Percentiles rank a stretch among this genome's conserved stretches.
Evolutionary conservation across 331 rosid genomes (phyloP).

Genomic region (Acacia pycnantha): DNA sequence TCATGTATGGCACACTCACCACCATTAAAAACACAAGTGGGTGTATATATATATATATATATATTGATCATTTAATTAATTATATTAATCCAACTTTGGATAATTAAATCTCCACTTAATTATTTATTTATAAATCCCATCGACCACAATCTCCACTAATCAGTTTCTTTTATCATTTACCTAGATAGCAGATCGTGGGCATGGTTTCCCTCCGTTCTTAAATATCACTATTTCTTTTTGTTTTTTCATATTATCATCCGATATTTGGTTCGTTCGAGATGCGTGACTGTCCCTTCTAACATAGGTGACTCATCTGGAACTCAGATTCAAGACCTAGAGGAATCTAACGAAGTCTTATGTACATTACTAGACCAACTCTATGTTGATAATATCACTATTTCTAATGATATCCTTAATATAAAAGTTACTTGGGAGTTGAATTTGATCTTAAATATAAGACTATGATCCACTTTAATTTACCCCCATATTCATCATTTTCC

Average conservation of each 20-base stretch:
- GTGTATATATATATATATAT: neutral
- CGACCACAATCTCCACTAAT: neutral
- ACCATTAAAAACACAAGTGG: neutral
- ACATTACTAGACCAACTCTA: too few relatives aligned
- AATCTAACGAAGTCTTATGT: too few relatives aligned
- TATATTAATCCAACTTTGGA: neutral
- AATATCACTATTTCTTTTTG: neutral
- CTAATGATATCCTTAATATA: too few relatives aligned
- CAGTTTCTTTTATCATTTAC: neutral
- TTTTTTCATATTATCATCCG: too few relatives aligned
- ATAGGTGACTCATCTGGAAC: too few relatives aligned
- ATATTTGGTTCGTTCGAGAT: fast-evolving
- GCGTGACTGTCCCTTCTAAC: fast-evolving
- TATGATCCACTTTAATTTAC: too few relatives aligned
- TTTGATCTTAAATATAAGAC: too few relatives aligned
- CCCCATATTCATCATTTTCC: too few relatives aligned
- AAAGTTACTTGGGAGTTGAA: too few relatives aligned
- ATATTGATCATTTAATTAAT: neutral
- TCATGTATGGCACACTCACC: constrained; percentile 33
- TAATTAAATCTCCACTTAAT: neutral
- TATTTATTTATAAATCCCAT: neutral
- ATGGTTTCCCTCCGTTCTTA: neutral
- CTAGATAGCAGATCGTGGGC: neutral
- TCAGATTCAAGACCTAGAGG: fast-evolving
- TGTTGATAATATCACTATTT: too few relatives aligned